These are phyloP conservation scores for Fusarium oxysporum DNA, from an alignment of 2,329 filamentous ascomycete species.

Conservation along the genomic window DNA sequence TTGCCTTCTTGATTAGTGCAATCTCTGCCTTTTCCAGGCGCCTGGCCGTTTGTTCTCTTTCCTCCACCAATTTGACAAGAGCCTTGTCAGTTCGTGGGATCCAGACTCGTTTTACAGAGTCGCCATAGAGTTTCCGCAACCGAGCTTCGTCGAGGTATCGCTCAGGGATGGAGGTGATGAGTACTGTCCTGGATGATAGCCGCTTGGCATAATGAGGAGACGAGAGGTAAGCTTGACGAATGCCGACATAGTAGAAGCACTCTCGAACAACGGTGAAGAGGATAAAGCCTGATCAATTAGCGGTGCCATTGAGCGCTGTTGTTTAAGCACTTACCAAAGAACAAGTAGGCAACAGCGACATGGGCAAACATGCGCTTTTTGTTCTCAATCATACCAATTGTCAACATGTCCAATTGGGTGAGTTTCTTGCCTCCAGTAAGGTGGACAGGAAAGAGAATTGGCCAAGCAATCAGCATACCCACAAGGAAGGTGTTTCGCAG, in stretches of 20 bases:
- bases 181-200: slow-evolving; percentile 88
- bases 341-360: slow-evolving; percentile 82
- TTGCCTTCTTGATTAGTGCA: slow-evolving; percentile 83
- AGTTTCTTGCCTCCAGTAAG: slow-evolving; percentile 78
- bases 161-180: slow-evolving; percentile 86
- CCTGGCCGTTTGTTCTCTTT: slow-evolving; percentile 83
- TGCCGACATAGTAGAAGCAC: slow-evolving; percentile 89
- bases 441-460: slow-evolving; percentile 87
- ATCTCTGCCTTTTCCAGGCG: slow-evolving; percentile 89
- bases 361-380: slow-evolving; percentile 80
- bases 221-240: slow-evolving; percentile 91
- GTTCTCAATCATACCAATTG: slow-evolving; percentile 79
- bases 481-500: slow-evolving; percentile 87
- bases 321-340: slow-evolving; percentile 59
- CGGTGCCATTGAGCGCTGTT: too few species aligned
- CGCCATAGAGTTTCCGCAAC: slow-evolving; percentile 83
- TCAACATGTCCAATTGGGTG: slow-evolving; percentile 79
- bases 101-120: slow-evolving; percentile 86
- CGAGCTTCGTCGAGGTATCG: slow-evolving; percentile 82
- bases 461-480: slow-evolving; percentile 87
- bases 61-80: slow-evolving; percentile 82
- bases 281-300: slow-evolving; percentile 72
- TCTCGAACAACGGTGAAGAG: slow-evolving; percentile 90
- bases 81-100: slow-evolving; percentile 81
- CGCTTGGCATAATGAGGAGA: slow-evolving; percentile 86